A percentile compares a stretch with the other conserved stretches of the same genome.
phyloP scores from a whole-genome alignment of 148 eudicot species.

The Rhododendron henanense region DNA sequence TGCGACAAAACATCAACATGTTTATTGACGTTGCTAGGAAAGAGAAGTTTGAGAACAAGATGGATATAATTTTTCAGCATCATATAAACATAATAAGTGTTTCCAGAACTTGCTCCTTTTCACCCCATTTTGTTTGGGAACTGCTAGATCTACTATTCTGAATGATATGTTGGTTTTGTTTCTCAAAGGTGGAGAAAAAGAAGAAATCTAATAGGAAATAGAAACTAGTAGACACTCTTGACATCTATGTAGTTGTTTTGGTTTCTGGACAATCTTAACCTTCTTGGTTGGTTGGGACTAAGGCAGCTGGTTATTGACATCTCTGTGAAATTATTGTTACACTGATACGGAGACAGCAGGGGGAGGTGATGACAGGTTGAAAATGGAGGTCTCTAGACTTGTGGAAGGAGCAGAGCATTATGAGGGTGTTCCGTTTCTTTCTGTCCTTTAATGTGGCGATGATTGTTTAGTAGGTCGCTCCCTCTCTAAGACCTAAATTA shows the following conservation, averaged over 20 bases:
- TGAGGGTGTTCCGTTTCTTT: background rate
- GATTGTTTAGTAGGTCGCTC: background rate
- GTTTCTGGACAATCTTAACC: background rate
- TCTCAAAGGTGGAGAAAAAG: background rate
- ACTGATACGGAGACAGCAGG: background rate
- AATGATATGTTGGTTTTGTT: background rate
- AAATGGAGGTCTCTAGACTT: background rate
- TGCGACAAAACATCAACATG: background rate
- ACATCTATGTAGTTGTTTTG: background rate
- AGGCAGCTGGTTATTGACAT: background rate
- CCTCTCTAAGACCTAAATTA: background rate
- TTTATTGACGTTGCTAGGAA: background rate
- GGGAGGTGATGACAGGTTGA: background rate
- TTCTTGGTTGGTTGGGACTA: background rate
- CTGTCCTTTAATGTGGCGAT: background rate
- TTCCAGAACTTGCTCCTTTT: background rate
- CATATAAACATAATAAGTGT: background rate
- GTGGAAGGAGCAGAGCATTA: background rate
- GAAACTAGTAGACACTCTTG: background rate
- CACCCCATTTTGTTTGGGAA: background rate
- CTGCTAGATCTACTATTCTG: background rate
- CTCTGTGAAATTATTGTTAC: background rate
- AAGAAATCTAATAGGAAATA: background rate
- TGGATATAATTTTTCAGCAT: background rate
- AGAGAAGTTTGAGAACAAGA: background rate